Base-by-base conservation (phyloP, 805 yeast genomes). In the Saturnispora mendoncae region DNA sequence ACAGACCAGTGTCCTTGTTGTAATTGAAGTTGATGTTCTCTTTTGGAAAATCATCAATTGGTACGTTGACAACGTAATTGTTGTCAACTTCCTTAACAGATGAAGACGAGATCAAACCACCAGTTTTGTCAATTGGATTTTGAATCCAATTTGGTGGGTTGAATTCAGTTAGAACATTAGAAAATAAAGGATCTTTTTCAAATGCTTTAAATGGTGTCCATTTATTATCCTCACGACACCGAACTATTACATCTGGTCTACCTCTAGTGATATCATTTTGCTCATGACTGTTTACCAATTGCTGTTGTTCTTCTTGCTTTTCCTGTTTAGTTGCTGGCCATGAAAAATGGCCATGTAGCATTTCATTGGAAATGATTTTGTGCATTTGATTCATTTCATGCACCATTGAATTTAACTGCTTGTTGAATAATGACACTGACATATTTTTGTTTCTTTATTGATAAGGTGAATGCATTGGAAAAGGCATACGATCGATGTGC, bases 41-140 rank as follows among this genome's bases (percentile, higher is more conserved):
- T 51, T 64, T 66, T 2, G 60, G 46, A 15, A 71, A 72, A 41
- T 77, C 77, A 8, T 77, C 74, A 39, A 71, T 56, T 1, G 74
- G 64, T 4, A 70, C 60, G 28, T 63, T 64, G 28, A 72, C 51
- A 33, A 62, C 66, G 46, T 67, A 71, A 15, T 57, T 50, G 34
- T 62, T 55, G 4, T 67, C 69, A 34, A 64, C 61, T 24, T 71
- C 76, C 45, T 68, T 52, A 29, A 72, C 56, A 47, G 23, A 15
- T 25, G 21, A 32, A 30, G 7, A 15, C 30, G 12, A 18, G 7
- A n/a, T 20, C 31, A 9, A 36, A 7, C 12, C 13, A 13, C 4
- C 27, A 23, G 13, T 18, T 23, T 14, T 23, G 7, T 21, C 26
- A 23, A 23, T 6, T 23, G 26, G 10, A 23, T 23, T 23, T 23